Base-by-base conservation (phyloP, 2,329 filamentous ascomycete species). In the Phialocephala subalpina region DNA sequence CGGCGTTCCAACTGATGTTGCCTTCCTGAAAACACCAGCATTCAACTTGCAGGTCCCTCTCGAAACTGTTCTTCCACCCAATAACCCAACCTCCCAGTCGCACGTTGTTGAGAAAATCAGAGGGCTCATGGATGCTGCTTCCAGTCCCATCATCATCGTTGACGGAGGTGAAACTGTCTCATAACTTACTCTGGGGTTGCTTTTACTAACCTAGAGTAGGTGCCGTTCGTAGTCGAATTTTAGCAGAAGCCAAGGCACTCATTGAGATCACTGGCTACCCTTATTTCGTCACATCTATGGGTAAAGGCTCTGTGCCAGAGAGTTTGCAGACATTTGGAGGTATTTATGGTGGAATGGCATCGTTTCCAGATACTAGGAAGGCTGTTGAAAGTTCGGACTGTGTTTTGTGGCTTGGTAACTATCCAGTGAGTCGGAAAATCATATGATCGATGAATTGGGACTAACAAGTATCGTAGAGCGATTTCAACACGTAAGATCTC, bases 241-340 rank as follows among this genome's bases (percentile, higher is more conserved):
- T 60, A 16, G 5, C 29, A 8, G 60, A 64, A 52, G 53, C 58
- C 11, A 45, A 84, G 58, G 67, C 76, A 5, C 72, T 86, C 16
- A 77, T 82, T 14, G 72, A 78, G 47, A 36, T 69, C 1, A 84
- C 82, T 0, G 72, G 73, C 0, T 82, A 80, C 75, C 83, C 84
- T 0, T 84, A 82, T 0, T 82, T 79, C 73, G 80, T 78, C 1
- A 81, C 82, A 0, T 74, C 77, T 0, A 85, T 82, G 47, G 82
- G 82, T 14, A 85, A 85, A 70, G 79, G 84, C 3, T 74, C 85
- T 1, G 70, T 86, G n/a, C 77, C 84, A 20, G 83, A 86, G 69
- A 77, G 75, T 0, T 62, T 77, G 20, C 74, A 78, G 1, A 85
- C 83, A 57, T 81, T 82, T 64, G 78, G 84, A 60, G 84, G 84